phyloP scores from a whole-genome alignment of 2,329 filamentous ascomycete genomes.

The Dothistroma pini region DNA sequence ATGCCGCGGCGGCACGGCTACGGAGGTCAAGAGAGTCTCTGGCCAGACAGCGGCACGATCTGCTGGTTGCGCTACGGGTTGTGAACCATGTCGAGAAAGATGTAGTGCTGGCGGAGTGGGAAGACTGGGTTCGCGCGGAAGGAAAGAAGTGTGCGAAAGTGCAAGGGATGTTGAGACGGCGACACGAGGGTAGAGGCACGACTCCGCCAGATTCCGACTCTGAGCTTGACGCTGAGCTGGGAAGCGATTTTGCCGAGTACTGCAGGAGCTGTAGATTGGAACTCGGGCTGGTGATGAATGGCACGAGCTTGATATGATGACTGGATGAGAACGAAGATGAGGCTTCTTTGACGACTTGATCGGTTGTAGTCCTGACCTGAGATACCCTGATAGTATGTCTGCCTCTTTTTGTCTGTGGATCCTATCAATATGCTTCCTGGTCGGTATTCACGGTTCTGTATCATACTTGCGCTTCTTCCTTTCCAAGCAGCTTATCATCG shows the following conservation, averaged over 20 bases:
- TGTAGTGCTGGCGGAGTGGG: conserved; percentile 83
- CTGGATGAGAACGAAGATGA: background rate
- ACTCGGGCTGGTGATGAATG: conserved; percentile 13
- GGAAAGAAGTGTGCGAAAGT: conserved; percentile 67
- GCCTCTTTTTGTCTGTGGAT: background rate
- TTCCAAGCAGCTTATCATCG: conserved; percentile 31
- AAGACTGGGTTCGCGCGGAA: conserved; percentile 85
- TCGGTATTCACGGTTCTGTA: background rate
- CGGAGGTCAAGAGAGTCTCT: conserved; percentile 78
- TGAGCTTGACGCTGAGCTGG: conserved; percentile 37
- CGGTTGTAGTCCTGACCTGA: background rate
- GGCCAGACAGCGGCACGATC: conserved; percentile 79
- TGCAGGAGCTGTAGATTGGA: conserved; percentile 58
- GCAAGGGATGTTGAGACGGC: conserved; percentile 46
- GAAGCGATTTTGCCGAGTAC: conserved; percentile 57
- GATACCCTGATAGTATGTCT: background rate
- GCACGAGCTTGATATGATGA: conserved; percentile 22
- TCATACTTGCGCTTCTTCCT: background rate
- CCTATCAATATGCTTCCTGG: background rate
- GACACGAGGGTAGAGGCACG: conserved; percentile 6
- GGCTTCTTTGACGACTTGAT: background rate
- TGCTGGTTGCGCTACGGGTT: conserved; percentile 84
- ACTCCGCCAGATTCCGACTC: background rate
- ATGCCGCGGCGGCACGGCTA: conserved; percentile 48
- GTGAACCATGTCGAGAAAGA: conserved; percentile 87